Conservation (phyloP, 345 rosid species). For the Trapa incisa region DNA sequence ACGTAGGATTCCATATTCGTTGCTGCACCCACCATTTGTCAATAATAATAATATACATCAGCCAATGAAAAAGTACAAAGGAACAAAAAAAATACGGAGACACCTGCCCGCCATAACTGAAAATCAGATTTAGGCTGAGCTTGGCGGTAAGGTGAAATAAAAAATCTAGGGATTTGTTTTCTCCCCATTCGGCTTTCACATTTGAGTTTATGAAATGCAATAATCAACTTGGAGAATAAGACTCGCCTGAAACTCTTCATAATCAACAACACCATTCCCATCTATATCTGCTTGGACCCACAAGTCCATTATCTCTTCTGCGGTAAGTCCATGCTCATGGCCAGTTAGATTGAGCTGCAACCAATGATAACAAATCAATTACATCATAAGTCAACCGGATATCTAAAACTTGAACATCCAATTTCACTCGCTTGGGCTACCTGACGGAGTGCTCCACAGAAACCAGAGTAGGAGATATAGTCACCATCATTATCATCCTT, state of each 20-base stretch:
- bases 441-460: constrained; percentile 79
- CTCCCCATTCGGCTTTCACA: no score
- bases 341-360: constrained; percentile 66
- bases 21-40: constrained; percentile 30
- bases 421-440: constrained; percentile 17
- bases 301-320: constrained; percentile 59
- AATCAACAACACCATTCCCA: constrained; percentile 58
- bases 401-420: background rate
- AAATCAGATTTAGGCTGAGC: background rate
- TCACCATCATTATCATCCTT: constrained; percentile 48
- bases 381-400: background rate
- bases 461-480: constrained; percentile 49
- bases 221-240: constrained; percentile 6
- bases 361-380: background rate
- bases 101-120: background rate
- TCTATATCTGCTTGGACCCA: constrained; percentile 82
- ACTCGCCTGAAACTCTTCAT: constrained; percentile 75
- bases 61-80: background rate
- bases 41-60: background rate
- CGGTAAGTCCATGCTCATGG: constrained; percentile 55
- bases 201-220: no score
- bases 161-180: background rate
- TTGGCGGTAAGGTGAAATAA: background rate
- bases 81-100: background rate
- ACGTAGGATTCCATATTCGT: constrained; percentile 58